Evolutionary conservation across 805 yeast genomes (phyloP).

Genomic region (Candida odintsovae): DNA sequence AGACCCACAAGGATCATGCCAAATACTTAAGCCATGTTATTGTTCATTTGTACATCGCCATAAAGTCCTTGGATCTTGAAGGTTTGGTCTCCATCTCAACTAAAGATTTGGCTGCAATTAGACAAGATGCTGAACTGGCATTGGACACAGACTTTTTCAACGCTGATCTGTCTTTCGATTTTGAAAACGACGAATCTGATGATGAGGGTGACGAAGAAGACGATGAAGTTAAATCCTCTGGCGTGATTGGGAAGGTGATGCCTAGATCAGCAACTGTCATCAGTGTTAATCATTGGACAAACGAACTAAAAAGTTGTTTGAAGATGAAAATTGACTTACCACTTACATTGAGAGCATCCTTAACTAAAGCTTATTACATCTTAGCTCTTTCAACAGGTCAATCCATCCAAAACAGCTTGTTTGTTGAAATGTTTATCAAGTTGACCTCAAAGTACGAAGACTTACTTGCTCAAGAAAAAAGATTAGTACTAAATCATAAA

Average conservation of each 20-base stretch:
- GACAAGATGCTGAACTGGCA: slow-evolving; percentile 38
- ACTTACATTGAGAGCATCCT: slow-evolving; percentile 46
- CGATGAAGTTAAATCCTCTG: slow-evolving; percentile 32
- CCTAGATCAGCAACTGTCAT: slow-evolving; percentile 69
- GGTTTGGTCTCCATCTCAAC: slow-evolving; percentile 65
- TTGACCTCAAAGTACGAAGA: slow-evolving; percentile 39
- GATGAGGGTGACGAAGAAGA: slow-evolving; percentile 34
- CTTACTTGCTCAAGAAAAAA: slow-evolving; percentile 22
- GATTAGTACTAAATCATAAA: slow-evolving; percentile 30
- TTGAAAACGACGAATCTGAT: slow-evolving; percentile 34
- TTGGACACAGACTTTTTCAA: slow-evolving; percentile 47
- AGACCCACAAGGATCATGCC: slow-evolving; percentile 61
- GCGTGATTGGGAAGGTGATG: slow-evolving; percentile 52
- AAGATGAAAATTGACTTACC: slow-evolving; percentile 81
- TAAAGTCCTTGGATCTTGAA: slow-evolving; percentile 66
- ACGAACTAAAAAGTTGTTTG: slow-evolving; percentile 73
- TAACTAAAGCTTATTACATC: slow-evolving; percentile 67
- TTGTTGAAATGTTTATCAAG: slow-evolving; percentile 53
- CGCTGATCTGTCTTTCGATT: slow-evolving; percentile 31
- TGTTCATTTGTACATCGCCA: slow-evolving; percentile 71
- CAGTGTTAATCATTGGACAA: slow-evolving; percentile 78
- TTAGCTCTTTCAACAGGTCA: slow-evolving; percentile 73
- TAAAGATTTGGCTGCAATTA: slow-evolving; percentile 51
- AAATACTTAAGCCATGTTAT: slow-evolving; percentile 75
- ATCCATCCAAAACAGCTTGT: slow-evolving; percentile 50